Conservation (phyloP, 176 grass and related monocot species). For the Ananas comosus region DNA sequence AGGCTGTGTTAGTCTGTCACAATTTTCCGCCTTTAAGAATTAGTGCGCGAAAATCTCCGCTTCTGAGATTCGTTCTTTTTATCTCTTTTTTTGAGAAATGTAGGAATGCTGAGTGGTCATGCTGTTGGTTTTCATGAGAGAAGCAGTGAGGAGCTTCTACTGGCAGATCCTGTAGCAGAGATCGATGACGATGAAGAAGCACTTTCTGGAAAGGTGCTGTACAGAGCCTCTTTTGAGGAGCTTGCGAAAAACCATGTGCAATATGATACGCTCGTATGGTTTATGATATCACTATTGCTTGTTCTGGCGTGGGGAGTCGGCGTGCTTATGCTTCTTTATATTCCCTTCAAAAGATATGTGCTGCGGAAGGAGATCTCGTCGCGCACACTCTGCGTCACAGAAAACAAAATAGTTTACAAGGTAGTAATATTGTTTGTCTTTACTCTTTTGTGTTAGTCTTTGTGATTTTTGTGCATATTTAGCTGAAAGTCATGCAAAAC, state of each 20-base stretch:
- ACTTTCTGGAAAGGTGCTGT: constrained; percentile 28
- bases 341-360: constrained; percentile 60
- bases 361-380: constrained; percentile 51
- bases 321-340: constrained; percentile 58
- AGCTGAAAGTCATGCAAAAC: background rate
- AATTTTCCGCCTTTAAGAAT: too few species aligned
- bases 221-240: constrained; percentile 56
- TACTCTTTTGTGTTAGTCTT: constrained; percentile 5
- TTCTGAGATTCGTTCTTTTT: background rate
- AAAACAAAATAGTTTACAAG: constrained; percentile 49
- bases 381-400: constrained; percentile 36
- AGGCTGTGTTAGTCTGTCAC: too few species aligned
- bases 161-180: constrained; percentile 37
- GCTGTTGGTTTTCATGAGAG: constrained; percentile 38
- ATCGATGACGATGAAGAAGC: constrained; percentile 23
- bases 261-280: constrained; percentile 63
- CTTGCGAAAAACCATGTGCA: constrained; percentile 32
- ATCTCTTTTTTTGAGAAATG: background rate
- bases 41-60: too few species aligned
- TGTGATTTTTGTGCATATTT: background rate
- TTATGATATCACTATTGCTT: constrained; percentile 54
- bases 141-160: constrained; percentile 31
- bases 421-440: constrained; percentile 17
- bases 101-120: constrained; percentile 48
- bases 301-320: constrained; percentile 64